A percentile compares a stretch with the other conserved stretches of the same genome.
These are phyloP conservation scores for Pseudocercospora eumusae DNA, from an alignment of 2,329 filamentous ascomycete species.

Conservation along the genomic window DNA sequence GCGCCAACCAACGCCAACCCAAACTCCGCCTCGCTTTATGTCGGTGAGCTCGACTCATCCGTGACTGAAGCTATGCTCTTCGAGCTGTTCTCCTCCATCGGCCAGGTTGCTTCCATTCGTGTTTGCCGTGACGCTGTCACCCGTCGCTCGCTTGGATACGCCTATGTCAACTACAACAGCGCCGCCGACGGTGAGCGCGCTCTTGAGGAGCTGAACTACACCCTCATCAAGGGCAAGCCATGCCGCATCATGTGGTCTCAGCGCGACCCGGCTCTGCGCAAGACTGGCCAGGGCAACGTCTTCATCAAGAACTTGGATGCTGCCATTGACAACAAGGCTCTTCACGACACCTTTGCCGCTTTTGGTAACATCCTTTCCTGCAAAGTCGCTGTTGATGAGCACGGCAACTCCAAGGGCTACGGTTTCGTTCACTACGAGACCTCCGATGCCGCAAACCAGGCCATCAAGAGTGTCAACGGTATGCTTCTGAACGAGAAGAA, in stretches of 20 bases:
- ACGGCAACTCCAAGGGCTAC: conserved; percentile 95
- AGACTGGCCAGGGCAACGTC: conserved; percentile 98
- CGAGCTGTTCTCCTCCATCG: conserved; percentile 99
- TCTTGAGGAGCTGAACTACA: conserved; percentile 99
- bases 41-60: conserved; percentile 94
- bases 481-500: conserved; percentile 99
- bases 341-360: conserved; percentile 97
- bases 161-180: conserved; percentile 99
- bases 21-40: conserved; percentile 97
- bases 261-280: conserved; percentile 96
- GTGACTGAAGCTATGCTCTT: conserved; percentile 99
- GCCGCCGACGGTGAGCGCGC: conserved; percentile 95
- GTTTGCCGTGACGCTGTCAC: conserved; percentile 99
- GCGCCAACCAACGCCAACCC: conserved; percentile 68
- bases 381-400: conserved; percentile 98
- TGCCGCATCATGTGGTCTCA: conserved; percentile 99
- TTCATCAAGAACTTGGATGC: conserved; percentile 99
- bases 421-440: conserved; percentile 99
- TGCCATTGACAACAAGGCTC: conserved; percentile 99
- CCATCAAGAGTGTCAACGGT: conserved; percentile 99
- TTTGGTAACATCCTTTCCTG: conserved; percentile 99
- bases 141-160: conserved; percentile 96
- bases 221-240: conserved; percentile 95
- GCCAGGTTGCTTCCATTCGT: conserved; percentile 97
- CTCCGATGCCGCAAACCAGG: conserved; percentile 91